phyloP scores from a whole-genome alignment of 2,329 filamentous ascomycete genomes.

The Trichophyton schoenleinii region DNA sequence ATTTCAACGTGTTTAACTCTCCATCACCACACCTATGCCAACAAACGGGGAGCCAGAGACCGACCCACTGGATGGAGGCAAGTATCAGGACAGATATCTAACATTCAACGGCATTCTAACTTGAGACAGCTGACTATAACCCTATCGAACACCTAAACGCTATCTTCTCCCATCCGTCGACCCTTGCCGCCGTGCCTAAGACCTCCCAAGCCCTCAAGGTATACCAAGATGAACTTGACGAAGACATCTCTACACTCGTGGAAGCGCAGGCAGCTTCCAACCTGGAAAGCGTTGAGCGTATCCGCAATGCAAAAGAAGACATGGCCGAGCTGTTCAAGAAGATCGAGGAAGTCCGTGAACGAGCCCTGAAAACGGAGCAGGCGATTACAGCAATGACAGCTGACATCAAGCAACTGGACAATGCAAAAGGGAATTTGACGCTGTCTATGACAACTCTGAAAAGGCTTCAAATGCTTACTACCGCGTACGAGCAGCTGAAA shows the following conservation, averaged over 20 bases:
- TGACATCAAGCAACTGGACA: conserved; percentile 93
- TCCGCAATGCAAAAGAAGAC: conserved; percentile 82
- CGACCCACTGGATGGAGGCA: conserved; percentile 36
- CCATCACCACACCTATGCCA: conserved; percentile 24
- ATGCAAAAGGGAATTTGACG: conserved; percentile 91
- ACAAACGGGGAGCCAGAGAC: conserved; percentile 25
- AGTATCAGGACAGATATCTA: conserved; percentile 11
- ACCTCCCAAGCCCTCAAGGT: conserved; percentile 61
- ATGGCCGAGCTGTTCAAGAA: conserved; percentile 82
- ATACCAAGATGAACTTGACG: conserved; percentile 71
- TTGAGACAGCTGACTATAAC: conserved; percentile 61
- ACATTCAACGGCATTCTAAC: conserved; percentile 3
- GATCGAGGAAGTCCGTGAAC: conserved; percentile 81
- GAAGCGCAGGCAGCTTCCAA: conserved; percentile 70
- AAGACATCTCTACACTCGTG: conserved; percentile 60
- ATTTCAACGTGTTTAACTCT: neutral
- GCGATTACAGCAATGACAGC: conserved; percentile 98
- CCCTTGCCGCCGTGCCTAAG: conserved; percentile 61
- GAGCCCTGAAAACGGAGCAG: conserved; percentile 83
- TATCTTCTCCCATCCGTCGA: conserved; percentile 81
- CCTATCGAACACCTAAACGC: conserved; percentile 86
- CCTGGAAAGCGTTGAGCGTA: conserved; percentile 75
- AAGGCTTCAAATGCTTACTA: conserved; percentile 94
- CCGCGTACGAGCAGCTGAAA: conserved; percentile 91
- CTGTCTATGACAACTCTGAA: conserved; percentile 97